Evolutionary conservation across 305 asterid genomes (phyloP).

Genomic region (Stenogyne calaminthoides): DNA sequence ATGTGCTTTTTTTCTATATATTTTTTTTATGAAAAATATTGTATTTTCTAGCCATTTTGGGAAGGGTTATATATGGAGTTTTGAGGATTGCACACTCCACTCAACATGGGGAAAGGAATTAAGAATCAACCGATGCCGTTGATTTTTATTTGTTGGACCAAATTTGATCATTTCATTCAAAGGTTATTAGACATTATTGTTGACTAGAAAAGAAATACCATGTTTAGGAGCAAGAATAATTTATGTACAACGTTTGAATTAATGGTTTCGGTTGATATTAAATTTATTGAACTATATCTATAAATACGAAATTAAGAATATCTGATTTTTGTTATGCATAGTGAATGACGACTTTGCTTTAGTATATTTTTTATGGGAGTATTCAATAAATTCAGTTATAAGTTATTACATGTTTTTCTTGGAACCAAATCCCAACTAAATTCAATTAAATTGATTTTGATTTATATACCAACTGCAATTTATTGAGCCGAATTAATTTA

Average conservation of each 20-base stretch:
- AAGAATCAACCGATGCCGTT: not conserved
- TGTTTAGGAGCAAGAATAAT: not conserved
- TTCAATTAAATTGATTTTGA: not conserved
- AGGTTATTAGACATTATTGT: constrained; percentile 2
- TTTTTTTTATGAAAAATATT: not conserved
- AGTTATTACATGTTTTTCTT: not conserved
- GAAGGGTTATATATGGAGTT: constrained; percentile 12
- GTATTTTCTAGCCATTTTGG: constrained; percentile 22
- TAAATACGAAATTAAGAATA: not conserved
- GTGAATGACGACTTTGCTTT: not conserved
- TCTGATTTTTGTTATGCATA: not conserved
- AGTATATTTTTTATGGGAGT: not conserved
- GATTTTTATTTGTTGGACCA: constrained; percentile 6
- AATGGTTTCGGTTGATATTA: not conserved
- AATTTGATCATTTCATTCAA: not conserved
- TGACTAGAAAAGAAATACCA: not conserved
- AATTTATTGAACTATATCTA: not conserved
- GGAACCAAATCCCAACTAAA: not conserved
- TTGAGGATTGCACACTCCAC: not conserved
- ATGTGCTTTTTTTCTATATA: constrained; percentile 25
- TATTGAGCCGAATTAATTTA: no score
- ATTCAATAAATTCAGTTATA: not conserved
- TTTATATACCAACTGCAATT: no score
- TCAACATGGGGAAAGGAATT: constrained; percentile 7
- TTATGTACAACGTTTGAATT: not conserved